These are phyloP conservation scores for Ophiostoma triangulosporum DNA, from an alignment of 2,329 filamentous ascomycete genomes.

Conservation along the genomic window DNA sequence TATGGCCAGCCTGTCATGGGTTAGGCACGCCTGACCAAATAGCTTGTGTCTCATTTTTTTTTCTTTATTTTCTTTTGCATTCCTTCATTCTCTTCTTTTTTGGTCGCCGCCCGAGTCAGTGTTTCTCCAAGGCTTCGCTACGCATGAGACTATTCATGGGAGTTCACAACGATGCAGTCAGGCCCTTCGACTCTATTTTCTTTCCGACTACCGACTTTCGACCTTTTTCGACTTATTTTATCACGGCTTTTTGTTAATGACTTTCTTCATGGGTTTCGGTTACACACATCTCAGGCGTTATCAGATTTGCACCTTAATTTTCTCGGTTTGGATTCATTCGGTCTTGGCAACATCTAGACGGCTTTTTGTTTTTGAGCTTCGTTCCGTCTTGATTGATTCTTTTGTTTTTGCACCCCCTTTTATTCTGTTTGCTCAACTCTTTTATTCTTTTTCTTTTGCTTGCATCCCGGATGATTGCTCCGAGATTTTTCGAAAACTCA, in stretches of 20 bases:
- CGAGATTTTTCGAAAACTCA: not conserved
- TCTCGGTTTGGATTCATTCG: constrained; percentile 2
- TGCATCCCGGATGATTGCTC: not conserved
- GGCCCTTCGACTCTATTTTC: not conserved
- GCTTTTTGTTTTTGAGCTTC: not conserved
- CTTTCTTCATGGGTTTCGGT: not conserved
- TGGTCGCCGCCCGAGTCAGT: not conserved
- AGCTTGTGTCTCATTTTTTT: not conserved
- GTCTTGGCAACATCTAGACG: constrained; percentile 2
- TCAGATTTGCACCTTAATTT: constrained; percentile 4
- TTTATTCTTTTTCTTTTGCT: constrained; percentile 2
- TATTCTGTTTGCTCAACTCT: not conserved
- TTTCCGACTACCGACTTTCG: not conserved
- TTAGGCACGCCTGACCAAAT: constrained; percentile 16
- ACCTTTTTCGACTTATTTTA: not conserved
- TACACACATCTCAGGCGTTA: not conserved
- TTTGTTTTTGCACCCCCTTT: not conserved
- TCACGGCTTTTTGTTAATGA: constrained; percentile 1
- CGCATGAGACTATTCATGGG: not conserved
- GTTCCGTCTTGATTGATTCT: not conserved
- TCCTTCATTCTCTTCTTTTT: too few relatives aligned
- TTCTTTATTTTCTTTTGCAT: not conserved
- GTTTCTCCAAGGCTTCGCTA: not conserved
- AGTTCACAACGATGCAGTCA: not conserved
- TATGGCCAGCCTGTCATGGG: constrained; percentile 45